Conservation (phyloP, 2,329 filamentous ascomycete genomes). For the Aspergillus calidoustus region DNA sequence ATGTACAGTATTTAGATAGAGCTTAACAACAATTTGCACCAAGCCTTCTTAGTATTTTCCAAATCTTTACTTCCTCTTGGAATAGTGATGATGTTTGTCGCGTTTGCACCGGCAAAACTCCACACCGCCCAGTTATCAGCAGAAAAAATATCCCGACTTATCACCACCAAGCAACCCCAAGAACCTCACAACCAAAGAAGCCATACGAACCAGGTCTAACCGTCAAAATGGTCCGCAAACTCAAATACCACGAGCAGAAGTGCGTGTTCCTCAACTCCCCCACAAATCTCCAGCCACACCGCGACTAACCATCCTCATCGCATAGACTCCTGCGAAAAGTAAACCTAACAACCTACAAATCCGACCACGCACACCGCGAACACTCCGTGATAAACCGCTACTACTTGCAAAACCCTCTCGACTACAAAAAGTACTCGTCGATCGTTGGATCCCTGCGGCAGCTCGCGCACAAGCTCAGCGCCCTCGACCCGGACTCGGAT, state of each 20-base stretch:
- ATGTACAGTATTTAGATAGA: slow-evolving; percentile 22
- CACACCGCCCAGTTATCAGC: slow-evolving; percentile 12
- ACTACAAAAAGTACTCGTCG: slow-evolving; percentile 72
- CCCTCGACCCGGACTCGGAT: slow-evolving; percentile 77
- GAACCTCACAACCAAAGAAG: background rate
- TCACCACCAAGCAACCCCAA: background rate
- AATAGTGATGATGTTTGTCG: slow-evolving; percentile 3
- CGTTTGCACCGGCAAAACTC: slow-evolving; percentile 15
- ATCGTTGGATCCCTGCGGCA: slow-evolving; percentile 83
- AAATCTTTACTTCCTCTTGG: background rate
- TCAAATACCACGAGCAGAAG: slow-evolving; percentile 97
- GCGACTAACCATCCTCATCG: slow-evolving; percentile 10
- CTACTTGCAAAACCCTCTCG: slow-evolving; percentile 85
- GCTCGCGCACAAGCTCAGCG: slow-evolving; percentile 83
- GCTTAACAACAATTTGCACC: slow-evolving; percentile 1
- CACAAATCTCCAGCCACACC: background rate
- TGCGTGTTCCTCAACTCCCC: slow-evolving; percentile 28
- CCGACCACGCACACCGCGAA: slow-evolving; percentile 84
- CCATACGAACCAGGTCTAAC: background rate
- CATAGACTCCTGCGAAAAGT: slow-evolving; percentile 76
- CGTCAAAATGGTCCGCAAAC: slow-evolving; percentile 81
- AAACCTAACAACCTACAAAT: slow-evolving; percentile 93
- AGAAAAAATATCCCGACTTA: slow-evolving; percentile 11
- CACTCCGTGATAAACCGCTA: slow-evolving; percentile 80
- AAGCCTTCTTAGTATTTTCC: too few relatives aligned